Evolutionary conservation across 2,329 filamentous ascomycete species (phyloP).

Genomic region (Alternaria brassicae): DNA sequence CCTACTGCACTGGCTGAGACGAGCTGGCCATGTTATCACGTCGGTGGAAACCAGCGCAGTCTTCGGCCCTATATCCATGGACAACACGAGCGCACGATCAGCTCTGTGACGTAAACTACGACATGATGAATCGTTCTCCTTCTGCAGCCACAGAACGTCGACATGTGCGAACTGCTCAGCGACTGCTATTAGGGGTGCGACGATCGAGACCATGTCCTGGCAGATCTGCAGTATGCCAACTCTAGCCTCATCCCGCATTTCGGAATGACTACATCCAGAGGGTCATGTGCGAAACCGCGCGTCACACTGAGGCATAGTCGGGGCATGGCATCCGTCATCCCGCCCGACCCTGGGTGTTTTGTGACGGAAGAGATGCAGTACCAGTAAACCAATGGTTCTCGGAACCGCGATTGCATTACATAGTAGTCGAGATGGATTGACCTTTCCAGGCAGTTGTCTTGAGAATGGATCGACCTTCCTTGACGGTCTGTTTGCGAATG

Average conservation of each 20-base stretch:
- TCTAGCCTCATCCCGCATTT: not conserved
- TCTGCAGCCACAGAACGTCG: not conserved
- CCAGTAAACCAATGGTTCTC: not conserved
- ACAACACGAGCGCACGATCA: slow-evolving; percentile 5
- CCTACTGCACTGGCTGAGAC: slow-evolving; percentile 2
- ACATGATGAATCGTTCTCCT: not conserved
- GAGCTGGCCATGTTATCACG: not conserved
- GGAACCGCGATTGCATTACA: not conserved
- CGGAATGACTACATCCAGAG: slow-evolving; percentile 1
- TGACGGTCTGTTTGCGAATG: too few relatives aligned
- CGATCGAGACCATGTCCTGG: not conserved
- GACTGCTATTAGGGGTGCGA: not conserved
- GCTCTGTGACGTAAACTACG: slow-evolving; percentile 12
- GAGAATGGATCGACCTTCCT: too few relatives aligned
- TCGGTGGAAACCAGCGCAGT: not conserved
- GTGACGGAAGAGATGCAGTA: not conserved
- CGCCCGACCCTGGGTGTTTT: not conserved
- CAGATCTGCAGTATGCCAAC: not conserved
- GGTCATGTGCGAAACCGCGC: not conserved
- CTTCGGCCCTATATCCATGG: slow-evolving; percentile 18
- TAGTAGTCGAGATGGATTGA: not conserved
- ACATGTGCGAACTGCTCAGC: slow-evolving; percentile 2
- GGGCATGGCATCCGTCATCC: not conserved
- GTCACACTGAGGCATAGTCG: not conserved
- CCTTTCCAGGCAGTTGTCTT: too few relatives aligned